Percentiles rank a stretch among this genome's conserved stretches.
These are phyloP conservation scores for Suhomyces xylopsoci DNA, from an alignment of 805 yeast genomes.

Conservation along the genomic window DNA sequence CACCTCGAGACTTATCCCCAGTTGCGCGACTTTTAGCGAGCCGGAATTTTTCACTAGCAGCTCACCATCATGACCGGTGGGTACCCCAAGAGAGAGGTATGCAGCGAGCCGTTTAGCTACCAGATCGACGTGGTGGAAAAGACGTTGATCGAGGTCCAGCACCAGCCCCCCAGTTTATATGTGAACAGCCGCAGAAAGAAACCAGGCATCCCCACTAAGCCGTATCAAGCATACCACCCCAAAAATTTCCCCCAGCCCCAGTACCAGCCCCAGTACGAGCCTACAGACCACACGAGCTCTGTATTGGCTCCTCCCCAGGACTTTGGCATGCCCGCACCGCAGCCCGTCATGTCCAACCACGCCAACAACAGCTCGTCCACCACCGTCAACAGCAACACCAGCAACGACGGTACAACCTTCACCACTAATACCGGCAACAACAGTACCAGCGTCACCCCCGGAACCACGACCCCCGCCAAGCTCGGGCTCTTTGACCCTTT, in stretches of 20 bases:
- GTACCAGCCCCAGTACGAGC: neutral
- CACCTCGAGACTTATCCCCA: neutral
- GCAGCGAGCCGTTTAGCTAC: slow-evolving; percentile 30
- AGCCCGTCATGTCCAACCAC: neutral
- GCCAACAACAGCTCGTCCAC: slow-evolving; percentile 7
- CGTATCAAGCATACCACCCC: neutral
- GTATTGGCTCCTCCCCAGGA: neutral
- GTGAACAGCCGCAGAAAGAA: slow-evolving; percentile 1
- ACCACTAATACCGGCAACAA: slow-evolving; percentile 1
- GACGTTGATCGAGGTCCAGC: slow-evolving; percentile 29
- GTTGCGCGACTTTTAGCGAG: neutral
- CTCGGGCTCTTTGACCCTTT: slow-evolving; percentile 27
- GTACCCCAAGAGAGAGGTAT: slow-evolving; percentile 23
- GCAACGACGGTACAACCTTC: neutral
- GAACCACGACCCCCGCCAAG: neutral
- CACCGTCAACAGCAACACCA: slow-evolving; percentile 4
- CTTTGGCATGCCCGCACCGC: neutral
- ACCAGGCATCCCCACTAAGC: neutral
- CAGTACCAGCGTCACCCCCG: neutral
- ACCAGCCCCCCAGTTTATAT: slow-evolving; percentile 25
- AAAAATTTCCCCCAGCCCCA: neutral
- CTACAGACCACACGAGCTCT: neutral
- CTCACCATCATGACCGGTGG: neutral
- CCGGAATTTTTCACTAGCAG: neutral
- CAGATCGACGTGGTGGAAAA: slow-evolving; percentile 34